phyloP scores from a whole-genome alignment of 2,329 filamentous ascomycete genomes.

The Cryphonectria nitschkei region DNA sequence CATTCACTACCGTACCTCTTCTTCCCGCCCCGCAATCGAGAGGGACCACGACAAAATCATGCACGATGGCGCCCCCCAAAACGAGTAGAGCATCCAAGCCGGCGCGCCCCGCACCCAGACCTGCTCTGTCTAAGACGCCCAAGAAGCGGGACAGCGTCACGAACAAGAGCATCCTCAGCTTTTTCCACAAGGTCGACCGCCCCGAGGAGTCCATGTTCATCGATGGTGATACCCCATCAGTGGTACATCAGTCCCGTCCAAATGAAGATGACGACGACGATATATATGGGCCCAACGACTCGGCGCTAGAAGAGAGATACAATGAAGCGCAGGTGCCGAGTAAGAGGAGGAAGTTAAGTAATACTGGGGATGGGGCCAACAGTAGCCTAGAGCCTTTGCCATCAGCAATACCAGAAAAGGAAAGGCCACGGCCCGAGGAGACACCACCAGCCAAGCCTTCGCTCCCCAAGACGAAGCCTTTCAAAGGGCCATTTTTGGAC shows the following conservation, averaged over 20 bases:
- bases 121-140: conserved; percentile 38
- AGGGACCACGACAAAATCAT: neutral
- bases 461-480: conserved; percentile 39
- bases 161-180: conserved; percentile 73
- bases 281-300: conserved; percentile 30
- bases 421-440: conserved; percentile 13
- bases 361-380: conserved; percentile 25
- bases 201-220: conserved; percentile 63
- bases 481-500: conserved; percentile 68
- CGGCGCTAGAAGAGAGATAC: conserved; percentile 36
- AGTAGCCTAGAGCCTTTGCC: conserved; percentile 22
- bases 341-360: conserved; percentile 49
- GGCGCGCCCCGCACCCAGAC: conserved; percentile 12
- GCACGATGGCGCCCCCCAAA: conserved; percentile 26
- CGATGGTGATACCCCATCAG: conserved; percentile 31
- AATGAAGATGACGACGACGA: conserved; percentile 31
- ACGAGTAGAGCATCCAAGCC: conserved; percentile 14
- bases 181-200: conserved; percentile 72
- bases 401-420: conserved; percentile 25
- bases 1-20: neutral
- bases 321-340: conserved; percentile 44
- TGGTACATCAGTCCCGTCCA: conserved; percentile 15
- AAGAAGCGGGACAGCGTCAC: conserved; percentile 35
- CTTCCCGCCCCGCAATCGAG: neutral
- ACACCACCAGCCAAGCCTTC: conserved; percentile 6